Evolutionary conservation across 257 asterid genomes (phyloP), one percentile per base, ranked within the genome.

Genomic region (Datura wrightii): DNA sequence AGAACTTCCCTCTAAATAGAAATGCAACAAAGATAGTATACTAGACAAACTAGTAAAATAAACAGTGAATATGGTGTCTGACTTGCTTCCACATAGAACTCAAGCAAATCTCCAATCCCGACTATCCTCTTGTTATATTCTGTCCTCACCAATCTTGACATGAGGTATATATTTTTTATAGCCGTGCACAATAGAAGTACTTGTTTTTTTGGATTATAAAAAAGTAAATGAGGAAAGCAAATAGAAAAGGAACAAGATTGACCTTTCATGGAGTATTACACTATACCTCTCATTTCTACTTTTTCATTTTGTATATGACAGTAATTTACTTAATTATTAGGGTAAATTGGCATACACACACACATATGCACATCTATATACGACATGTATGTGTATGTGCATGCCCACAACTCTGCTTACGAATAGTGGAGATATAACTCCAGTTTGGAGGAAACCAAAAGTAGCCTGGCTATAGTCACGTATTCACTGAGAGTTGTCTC

Each of bases 401-500:
- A 44, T 37, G 8, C 56, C 79, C 37, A 71, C 53, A 41, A 4
- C 50, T 14, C 5, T 36, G 74, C 1, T 65, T 65, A 36, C 34
- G 72, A 65, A 39, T 41, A 67, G 78, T 39, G 78, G 78, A 67
- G 52, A 15, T 18, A 67, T 67, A 39, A 67, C 11, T 41, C 79
- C 42, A 70, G 54, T 42, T 70, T 70, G 79, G 79, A 69, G 54
- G 54, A 69, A 69, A 69, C 79, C 46, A 69, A 41, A 67, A 69
- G 31, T 41, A 41, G 54, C 79, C 14, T 4, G 31, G 79, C 34
- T 69, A 69, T 41, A 16, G 34, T 39, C 79, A 69, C 34, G 36
- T 41, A 41, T 42, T 53, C 15, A 69, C 15, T 0, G 34, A 69
- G 79, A 8, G 7, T 41, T 41, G 79, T 60, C 39, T 60, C 69